These are phyloP conservation scores for Scytalidium sp. DNA, from an alignment of 2,329 filamentous ascomycete species.

Conservation along the genomic window DNA sequence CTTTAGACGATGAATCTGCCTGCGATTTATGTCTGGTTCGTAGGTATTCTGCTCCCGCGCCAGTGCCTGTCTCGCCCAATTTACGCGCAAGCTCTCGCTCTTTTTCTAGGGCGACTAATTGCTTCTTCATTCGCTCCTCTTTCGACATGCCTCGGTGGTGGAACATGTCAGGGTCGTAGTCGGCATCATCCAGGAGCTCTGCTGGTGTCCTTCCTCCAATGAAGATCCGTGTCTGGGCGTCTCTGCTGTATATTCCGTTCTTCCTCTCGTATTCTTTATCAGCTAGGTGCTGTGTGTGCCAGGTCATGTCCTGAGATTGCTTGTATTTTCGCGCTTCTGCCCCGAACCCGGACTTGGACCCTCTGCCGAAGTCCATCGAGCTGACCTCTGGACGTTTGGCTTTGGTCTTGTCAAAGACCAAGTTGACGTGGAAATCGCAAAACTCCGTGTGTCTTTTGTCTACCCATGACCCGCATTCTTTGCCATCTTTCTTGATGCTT, in stretches of 20 bases:
- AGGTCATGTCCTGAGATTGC: slow-evolving; percentile 12
- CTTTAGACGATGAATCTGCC: slow-evolving; percentile 4
- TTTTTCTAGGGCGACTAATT: slow-evolving; percentile 64
- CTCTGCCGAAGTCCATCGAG: slow-evolving; percentile 51
- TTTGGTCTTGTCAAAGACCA: slow-evolving; percentile 69
- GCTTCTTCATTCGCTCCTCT: slow-evolving; percentile 63
- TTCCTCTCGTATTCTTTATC: slow-evolving; percentile 28
- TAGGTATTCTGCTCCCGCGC: slow-evolving; percentile 72
- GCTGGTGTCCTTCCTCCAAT: slow-evolving; percentile 50
- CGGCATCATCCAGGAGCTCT: slow-evolving; percentile 63
- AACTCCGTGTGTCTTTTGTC: slow-evolving; percentile 84
- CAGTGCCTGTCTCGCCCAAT: slow-evolving; percentile 60
- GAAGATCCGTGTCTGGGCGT: slow-evolving; percentile 56
- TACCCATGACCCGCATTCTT: slow-evolving; percentile 78
- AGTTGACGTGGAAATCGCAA: slow-evolving; percentile 89
- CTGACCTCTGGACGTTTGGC: slow-evolving; percentile 77
- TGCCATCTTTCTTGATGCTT: slow-evolving; percentile 78
- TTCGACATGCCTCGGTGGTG: slow-evolving; percentile 52
- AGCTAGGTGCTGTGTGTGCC: slow-evolving; percentile 19
- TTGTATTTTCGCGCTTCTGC: slow-evolving; percentile 19
- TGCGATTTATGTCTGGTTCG: slow-evolving; percentile 22
- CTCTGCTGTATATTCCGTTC: slow-evolving; percentile 50
- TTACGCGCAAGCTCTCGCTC: slow-evolving; percentile 70
- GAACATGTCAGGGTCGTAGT: slow-evolving; percentile 51
- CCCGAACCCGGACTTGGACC: slow-evolving; percentile 27